Base-by-base conservation (phyloP, 495 filamentous ascomycete species). In the Neurospora pannonica region DNA sequence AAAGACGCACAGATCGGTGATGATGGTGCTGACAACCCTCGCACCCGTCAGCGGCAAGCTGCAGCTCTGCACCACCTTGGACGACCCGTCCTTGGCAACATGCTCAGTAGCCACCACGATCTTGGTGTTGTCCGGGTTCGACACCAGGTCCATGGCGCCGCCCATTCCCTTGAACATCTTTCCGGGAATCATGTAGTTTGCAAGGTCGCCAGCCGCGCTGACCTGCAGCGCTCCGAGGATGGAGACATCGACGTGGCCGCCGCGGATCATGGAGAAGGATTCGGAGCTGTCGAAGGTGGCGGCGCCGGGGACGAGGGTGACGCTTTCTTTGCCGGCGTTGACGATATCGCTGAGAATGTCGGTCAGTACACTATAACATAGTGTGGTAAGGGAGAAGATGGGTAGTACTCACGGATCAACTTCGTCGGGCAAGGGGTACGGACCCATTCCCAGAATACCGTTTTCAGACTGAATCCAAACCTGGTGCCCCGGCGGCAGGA, bases 141-240 rank as follows among this genome's bases (percentile, higher is more conserved):
- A 87, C 19, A 90, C 88, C 38, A 90, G 82, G 77, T 90, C 88
- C 88, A 90, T 90, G 17, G 88, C 88, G 11, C 88, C 88, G 60
- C 88, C 88, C 85, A 90, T 89, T 31, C 88, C 88, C 84, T 90
- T 90, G 81, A 91, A 86, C 71, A 86, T 83, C 79, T 89, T 89
- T 19, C 88, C 88, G 0, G 88, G 88, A 72, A 90, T 86, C 88
- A 90, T 90, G 81, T 88, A 90, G 78, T 90, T 90, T 24, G 88
- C 88, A 70, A 90, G 76, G 76, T 90, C 88, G 21, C 88, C 88
- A 7, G 83, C 80, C 0, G 86, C 88, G 31, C 85, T 86, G 34
- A 90, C 88, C 76, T 90, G 88, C 75, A 90, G 86, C 19, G 88
- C 85, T 21, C 88, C 88, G 7, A 90, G 83, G 80, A 90, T 89